These are phyloP conservation scores for Aspergillus asperescens DNA, from an alignment of 495 filamentous ascomycete genomes.

Conservation along the genomic window DNA sequence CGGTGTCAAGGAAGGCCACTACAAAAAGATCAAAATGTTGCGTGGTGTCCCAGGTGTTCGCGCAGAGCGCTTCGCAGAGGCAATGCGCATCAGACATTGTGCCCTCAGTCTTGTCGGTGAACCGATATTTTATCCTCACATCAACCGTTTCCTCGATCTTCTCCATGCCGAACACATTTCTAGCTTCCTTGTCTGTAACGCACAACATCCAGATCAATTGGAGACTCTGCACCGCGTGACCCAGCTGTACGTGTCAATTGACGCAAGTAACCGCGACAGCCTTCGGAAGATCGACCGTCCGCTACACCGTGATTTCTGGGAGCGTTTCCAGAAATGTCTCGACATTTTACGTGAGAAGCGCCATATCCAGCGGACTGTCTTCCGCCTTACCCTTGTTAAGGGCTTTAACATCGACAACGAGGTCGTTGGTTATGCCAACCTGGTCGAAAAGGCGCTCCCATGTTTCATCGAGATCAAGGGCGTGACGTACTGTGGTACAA, in stretches of 20 bases:
- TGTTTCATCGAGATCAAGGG: slow-evolving; percentile 94
- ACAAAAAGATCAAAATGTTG: slow-evolving; percentile 96
- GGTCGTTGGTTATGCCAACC: slow-evolving; percentile 80
- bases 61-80: slow-evolving; percentile 85
- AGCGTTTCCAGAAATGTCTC: slow-evolving; percentile 83
- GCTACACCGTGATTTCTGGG: slow-evolving; percentile 95
- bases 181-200: slow-evolving; percentile 94
- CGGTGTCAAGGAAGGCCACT: slow-evolving; percentile 85
- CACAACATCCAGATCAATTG: slow-evolving; percentile 92
- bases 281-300: slow-evolving; percentile 84
- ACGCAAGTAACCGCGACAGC: slow-evolving; percentile 85
- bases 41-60: slow-evolving; percentile 87
- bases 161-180: slow-evolving; percentile 83
- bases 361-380: slow-evolving; percentile 82
- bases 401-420: slow-evolving; percentile 95
- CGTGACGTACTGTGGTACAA: slow-evolving; percentile 93
- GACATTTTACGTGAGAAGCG: slow-evolving; percentile 82
- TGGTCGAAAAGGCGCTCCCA: slow-evolving; percentile 77
- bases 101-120: slow-evolving; percentile 88
- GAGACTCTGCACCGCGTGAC: slow-evolving; percentile 76
- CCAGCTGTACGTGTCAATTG: slow-evolving; percentile 92
- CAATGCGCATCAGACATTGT: slow-evolving; percentile 88
- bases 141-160: slow-evolving; percentile 81
- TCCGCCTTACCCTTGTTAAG: slow-evolving; percentile 92
- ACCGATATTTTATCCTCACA: slow-evolving; percentile 96